phyloP scores from a whole-genome alignment of 2,329 filamentous ascomycete genomes.

The Aphanocladium album region DNA sequence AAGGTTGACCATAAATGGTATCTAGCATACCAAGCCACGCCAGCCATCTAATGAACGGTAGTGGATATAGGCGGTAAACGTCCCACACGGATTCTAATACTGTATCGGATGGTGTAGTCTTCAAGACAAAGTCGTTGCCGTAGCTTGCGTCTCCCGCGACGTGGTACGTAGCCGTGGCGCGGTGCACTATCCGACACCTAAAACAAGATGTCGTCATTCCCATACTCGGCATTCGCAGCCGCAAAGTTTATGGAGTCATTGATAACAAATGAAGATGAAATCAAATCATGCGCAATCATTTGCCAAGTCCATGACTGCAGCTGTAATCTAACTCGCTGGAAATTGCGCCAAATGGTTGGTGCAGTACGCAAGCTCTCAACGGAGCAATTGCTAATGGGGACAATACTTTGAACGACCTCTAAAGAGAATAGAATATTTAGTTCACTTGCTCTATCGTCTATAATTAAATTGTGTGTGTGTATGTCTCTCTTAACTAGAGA shows the following conservation, averaged over 20 bases:
- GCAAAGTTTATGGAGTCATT: no score
- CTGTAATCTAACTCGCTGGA: no score
- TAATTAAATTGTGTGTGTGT: no score
- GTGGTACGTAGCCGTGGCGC: not conserved
- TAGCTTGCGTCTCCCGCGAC: no score
- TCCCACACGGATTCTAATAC: not conserved
- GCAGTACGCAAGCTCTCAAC: no score
- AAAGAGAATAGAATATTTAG: no score
- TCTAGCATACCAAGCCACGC: not conserved
- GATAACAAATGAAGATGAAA: no score
- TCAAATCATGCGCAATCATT: not conserved
- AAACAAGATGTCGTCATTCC: not conserved
- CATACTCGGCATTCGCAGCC: not conserved
- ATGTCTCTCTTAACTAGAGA: not conserved
- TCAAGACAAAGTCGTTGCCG: no score
- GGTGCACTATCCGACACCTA: conserved; percentile 11
- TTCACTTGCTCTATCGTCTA: no score
- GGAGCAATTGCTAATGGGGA: no score
- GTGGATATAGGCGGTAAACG: not conserved
- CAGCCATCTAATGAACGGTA: not conserved
- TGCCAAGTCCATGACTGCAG: not conserved
- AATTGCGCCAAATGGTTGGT: no score
- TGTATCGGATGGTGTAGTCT: not conserved
- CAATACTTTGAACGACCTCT: no score
- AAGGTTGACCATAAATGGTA: not conserved